Base-by-base conservation (phyloP, 495 filamentous ascomycete species). In the Ascodesmis nigricans region DNA sequence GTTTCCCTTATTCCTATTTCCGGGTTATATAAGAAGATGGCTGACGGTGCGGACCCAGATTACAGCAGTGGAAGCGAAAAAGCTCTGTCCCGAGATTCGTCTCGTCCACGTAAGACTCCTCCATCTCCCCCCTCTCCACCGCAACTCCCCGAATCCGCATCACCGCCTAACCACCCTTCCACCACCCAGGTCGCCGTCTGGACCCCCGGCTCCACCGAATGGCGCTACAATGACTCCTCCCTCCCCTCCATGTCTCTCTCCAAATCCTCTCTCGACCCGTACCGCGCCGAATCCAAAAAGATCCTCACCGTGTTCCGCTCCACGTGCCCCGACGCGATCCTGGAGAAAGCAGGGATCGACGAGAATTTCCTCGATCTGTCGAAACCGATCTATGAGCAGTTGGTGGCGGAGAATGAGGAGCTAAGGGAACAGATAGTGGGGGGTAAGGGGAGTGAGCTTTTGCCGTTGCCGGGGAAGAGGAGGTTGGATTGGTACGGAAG, bases 341-440 rank as follows among this genome's bases (percentile, higher is more conserved):
- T 17, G 1, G 87, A 95, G 57, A 95, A 95, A 50, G 87, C 87
- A 10, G 71, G 78, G 47, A 71, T 95, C 23, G 68, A 73, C 40
- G 87, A 97, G 55, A 80, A 91, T 11, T 95, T 92, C 53, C 58
- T 93, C 28, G 87, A 95, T 57, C 52, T 97, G 29, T 84, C 78
- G 21, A 72, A 74, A 3, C 71, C 92, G 36, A 60, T 93, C 0
- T 75, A 84, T 52, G 62, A 60, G 16, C 59, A 78, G 10, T 57
- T 95, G 32, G 60, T 92, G 19, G 66, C 74, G 46, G 59, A 78
- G 40, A 92, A 79, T 54, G 74, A 78, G 1, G 77, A 83, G 46
- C 57, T 97, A 32, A 46, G 58, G 18, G 59, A 55, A 6, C 66
- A 65, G 18, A 53, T 71, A 11, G 67, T 70, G 15, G 68, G 75